phyloP scores from a whole-genome alignment of 331 rosid genomes.

The Phaseolus coccineus region DNA sequence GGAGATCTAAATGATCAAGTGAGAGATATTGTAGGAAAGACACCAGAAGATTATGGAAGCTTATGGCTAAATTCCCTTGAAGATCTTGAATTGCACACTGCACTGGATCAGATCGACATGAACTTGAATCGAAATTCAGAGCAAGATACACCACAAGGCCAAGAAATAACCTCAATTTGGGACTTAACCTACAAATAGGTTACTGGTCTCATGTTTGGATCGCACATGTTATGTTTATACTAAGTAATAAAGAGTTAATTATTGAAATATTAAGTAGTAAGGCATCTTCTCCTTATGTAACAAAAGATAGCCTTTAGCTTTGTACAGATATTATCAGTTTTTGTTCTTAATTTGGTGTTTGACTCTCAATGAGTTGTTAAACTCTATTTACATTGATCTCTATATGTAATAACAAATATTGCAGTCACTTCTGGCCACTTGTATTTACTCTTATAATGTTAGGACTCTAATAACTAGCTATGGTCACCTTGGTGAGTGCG shows the following conservation, averaged over 20 bases:
- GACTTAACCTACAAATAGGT: slow-evolving; percentile 43
- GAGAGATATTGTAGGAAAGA: slow-evolving; percentile 21
- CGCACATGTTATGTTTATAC: neutral
- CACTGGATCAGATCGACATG: slow-evolving; percentile 41
- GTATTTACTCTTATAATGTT: slow-evolving; percentile 30
- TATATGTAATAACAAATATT: slow-evolving; percentile 22
- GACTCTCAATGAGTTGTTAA: slow-evolving; percentile 28
- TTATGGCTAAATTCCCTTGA: slow-evolving; percentile 46
- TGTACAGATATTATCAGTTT: neutral
- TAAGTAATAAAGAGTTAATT: neutral
- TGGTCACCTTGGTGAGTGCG: slow-evolving; percentile 25
- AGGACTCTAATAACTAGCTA: slow-evolving; percentile 38
- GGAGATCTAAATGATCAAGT: slow-evolving; percentile 21
- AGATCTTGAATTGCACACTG: slow-evolving; percentile 43
- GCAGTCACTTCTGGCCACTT: slow-evolving; percentile 24
- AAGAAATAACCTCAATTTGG: slow-evolving; percentile 59
- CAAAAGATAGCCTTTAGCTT: neutral
- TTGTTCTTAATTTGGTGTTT: slow-evolving; percentile 11
- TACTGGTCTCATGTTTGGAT: neutral
- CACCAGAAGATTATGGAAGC: slow-evolving; percentile 40
- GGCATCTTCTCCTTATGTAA: neutral
- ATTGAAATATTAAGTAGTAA: slow-evolving; percentile 24
- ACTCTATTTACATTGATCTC: slow-evolving; percentile 45
- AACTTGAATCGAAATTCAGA: slow-evolving; percentile 45
- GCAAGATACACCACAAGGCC: slow-evolving; percentile 12